phyloP scores from a whole-genome alignment of 805 yeast genomes.

The Kodamaea hsintzibuensis region DNA sequence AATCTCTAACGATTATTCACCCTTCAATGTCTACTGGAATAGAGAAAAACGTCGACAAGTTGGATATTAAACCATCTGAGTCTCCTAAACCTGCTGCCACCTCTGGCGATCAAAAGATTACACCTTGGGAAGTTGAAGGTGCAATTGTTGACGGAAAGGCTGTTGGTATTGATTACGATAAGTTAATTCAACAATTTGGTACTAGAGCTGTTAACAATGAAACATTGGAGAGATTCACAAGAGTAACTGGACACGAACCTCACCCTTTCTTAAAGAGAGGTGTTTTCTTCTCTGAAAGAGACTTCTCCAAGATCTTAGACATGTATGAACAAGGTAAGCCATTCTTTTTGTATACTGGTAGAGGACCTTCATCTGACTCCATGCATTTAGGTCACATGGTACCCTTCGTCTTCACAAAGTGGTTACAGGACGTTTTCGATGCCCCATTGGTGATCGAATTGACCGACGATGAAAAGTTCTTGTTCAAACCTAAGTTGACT shows the following conservation, averaged over 20 bases:
- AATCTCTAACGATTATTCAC: neutral
- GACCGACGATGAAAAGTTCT: slow-evolving; percentile 96
- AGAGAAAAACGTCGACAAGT: slow-evolving; percentile 12
- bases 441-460: slow-evolving; percentile 91
- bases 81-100: slow-evolving; percentile 5
- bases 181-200: slow-evolving; percentile 84
- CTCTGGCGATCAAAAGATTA: slow-evolving; percentile 43
- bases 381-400: slow-evolving; percentile 97
- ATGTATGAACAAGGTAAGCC: slow-evolving; percentile 93
- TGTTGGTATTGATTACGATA: slow-evolving; percentile 91
- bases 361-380: slow-evolving; percentile 94
- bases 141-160: slow-evolving; percentile 93
- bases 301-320: slow-evolving; percentile 74
- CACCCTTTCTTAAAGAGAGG: slow-evolving; percentile 91
- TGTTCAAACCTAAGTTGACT: slow-evolving; percentile 87
- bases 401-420: slow-evolving; percentile 92
- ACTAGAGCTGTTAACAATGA: slow-evolving; percentile 71
- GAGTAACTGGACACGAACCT: slow-evolving; percentile 86
- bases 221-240: slow-evolving; percentile 70
- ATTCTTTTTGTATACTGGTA: slow-evolving; percentile 92
- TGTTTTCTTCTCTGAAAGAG: slow-evolving; percentile 89
- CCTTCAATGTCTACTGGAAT: slow-evolving; percentile 10
- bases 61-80: slow-evolving; percentile 5
- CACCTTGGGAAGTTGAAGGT: slow-evolving; percentile 99
- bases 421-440: slow-evolving; percentile 98